These are phyloP conservation scores for Protomyces arabidopsidicola DNA, from an alignment of 1,139 yeast species.

Conservation along the genomic window DNA sequence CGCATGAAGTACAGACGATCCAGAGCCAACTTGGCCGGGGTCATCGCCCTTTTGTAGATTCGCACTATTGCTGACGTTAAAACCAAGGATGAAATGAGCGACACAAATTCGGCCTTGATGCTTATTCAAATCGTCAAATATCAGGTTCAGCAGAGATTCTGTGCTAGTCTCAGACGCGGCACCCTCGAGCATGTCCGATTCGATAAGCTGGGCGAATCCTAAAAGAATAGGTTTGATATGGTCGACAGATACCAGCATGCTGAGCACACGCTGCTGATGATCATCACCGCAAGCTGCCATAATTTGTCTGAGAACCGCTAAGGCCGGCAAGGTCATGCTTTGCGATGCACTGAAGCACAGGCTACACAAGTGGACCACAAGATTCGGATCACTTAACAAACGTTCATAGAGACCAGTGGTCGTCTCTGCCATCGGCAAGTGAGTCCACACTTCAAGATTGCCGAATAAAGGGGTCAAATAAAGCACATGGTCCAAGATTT, in stretches of 20 bases:
- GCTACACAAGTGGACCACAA: constrained; percentile 1
- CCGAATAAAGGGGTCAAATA: not conserved
- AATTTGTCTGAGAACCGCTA: not conserved
- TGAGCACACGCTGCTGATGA: constrained; percentile 3
- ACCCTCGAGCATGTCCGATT: not conserved
- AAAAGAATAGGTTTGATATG: constrained; percentile 5
- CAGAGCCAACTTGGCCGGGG: constrained; percentile 21
- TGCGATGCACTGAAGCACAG: not conserved
- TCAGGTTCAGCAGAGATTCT: not conserved
- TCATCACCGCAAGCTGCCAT: not conserved
- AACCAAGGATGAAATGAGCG: constrained; percentile 17
- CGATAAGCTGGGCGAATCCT: constrained; percentile 2
- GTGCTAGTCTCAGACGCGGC: not conserved
- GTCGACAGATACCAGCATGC: constrained; percentile 7
- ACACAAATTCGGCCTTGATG: not conserved
- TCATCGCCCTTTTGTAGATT: not conserved
- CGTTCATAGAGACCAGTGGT: not conserved
- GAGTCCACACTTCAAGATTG: not conserved
- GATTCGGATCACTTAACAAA: not conserved
- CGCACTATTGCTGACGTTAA: not conserved
- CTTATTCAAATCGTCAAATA: not conserved
- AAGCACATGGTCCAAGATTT: not conserved
- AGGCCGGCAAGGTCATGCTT: not conserved
- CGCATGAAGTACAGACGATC: constrained; percentile 10
- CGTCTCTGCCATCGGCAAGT: not conserved